Base-by-base conservation (phyloP, 352 stramenopile species). In the Globisporangium carolinianum region DNA sequence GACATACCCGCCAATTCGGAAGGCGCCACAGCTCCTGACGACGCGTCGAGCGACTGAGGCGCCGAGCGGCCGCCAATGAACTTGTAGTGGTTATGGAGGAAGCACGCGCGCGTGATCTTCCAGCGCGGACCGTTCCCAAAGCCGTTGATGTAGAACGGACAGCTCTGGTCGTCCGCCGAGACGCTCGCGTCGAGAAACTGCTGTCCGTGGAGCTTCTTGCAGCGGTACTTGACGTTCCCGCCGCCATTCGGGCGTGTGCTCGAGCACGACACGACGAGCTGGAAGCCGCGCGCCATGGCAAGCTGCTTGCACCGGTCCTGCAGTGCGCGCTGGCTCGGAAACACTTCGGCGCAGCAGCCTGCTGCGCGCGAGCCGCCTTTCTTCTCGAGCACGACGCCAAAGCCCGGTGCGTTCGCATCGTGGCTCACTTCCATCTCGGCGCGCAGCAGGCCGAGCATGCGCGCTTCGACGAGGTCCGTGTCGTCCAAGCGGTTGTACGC, bases 31-130 rank as follows among this genome's bases (percentile, higher is more conserved):
- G 24, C 24, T 3, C 1, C 24, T 32, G 24, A 32, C 24, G 36
- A 14, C 17, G 12, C 55, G 18, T 15, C 12, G 8, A 6, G 6
- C n/a, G 45, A 6, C 14, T 6, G 37, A 9, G n/a, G 14, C 24
- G 61, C 58, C 11, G 69, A 56, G 2, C 76, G 68, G 65, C 74
- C 82, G 51, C 81, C 81, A 18, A 91, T 88, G 55, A 89, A 91
- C 67, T 91, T 91, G 74, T 88, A 88, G 68, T 91, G 82, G 68
- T 91, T 91, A 57, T 91, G 82, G 57, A 89, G 38, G 45, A 87
- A 87, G 56, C 77, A 88, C 17, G 75, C 82, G 15, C 77, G 69
- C 45, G 82, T 91, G 63, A 91, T 75, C 61, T 91, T 91, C 82
- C 82, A 91, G 5, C 65, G 57, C 1, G 61, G n/a, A 7, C 79